phyloP scores from a whole-genome alignment of 169 alveolate genomes.

The Ichthyophthirius multifiliis region DNA sequence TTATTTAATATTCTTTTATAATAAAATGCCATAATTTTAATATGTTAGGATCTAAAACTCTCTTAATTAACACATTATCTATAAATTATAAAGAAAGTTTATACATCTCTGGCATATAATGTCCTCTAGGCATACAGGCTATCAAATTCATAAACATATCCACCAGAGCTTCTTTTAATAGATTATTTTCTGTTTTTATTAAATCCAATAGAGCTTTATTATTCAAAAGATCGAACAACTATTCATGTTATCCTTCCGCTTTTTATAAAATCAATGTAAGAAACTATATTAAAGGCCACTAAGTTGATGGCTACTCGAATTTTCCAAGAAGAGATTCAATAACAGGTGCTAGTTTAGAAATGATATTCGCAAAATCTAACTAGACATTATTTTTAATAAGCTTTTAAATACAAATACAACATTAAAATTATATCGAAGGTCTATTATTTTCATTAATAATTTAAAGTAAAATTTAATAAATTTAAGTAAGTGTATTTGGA shows the following conservation, averaged over 20 bases:
- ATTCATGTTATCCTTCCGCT: too few relatives aligned
- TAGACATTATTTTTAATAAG: too few relatives aligned
- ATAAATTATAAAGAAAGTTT: neutral
- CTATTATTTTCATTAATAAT: too few relatives aligned
- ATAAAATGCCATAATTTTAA: neutral
- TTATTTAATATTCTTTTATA: neutral
- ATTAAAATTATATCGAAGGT: too few relatives aligned
- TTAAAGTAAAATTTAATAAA: too few relatives aligned
- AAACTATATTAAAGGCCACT: neutral
- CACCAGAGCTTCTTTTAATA: neutral
- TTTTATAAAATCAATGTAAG: neutral
- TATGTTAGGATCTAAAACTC: neutral
- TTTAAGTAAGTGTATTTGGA: too few relatives aligned
- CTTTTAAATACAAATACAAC: too few relatives aligned
- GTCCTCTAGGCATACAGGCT: neutral
- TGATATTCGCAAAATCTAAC: too few relatives aligned
- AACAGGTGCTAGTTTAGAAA: neutral
- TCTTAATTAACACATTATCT: too few relatives aligned
- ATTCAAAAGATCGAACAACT: neutral
- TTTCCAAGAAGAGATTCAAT: neutral
- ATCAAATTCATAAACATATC: slow-evolving; percentile 1
- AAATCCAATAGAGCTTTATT: neutral
- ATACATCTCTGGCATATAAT: neutral
- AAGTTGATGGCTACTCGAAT: neutral
- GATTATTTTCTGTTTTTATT: neutral